A percentile compares a stretch with the other conserved stretches of the same genome.
Evolutionary conservation across 768 basidiomycete genomes (phyloP).

Genomic region (Rubroboletus pulcherrimus): DNA sequence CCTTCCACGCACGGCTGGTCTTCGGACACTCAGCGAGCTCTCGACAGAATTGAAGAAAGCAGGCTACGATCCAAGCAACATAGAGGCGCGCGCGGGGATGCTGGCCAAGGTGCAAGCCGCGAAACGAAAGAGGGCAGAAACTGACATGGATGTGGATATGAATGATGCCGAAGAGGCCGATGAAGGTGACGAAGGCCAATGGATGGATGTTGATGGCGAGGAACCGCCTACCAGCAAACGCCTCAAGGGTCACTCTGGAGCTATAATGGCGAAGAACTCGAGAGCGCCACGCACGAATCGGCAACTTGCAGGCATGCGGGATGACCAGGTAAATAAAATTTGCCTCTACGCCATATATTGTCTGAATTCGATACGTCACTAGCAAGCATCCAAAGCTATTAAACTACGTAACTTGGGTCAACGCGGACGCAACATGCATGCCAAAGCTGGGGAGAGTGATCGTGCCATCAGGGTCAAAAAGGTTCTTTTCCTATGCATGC

Average conservation of each 20-base stretch:
- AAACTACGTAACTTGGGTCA: conserved; percentile 85
- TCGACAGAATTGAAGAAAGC: conserved; percentile 78
- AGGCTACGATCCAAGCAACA: conserved; percentile 82
- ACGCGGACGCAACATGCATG: conserved; percentile 80
- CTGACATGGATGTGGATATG: conserved; percentile 57
- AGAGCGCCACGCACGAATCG: conserved; percentile 69
- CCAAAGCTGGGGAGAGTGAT: conserved; percentile 89
- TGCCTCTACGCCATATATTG: not conserved
- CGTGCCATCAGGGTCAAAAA: conserved; percentile 78
- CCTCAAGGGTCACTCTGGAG: conserved; percentile 59
- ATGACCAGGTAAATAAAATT: conserved; percentile 48
- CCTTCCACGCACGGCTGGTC: conserved; percentile 70
- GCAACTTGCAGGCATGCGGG: conserved; percentile 74
- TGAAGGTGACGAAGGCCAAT: conserved; percentile 43
- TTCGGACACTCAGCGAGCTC: conserved; percentile 68
- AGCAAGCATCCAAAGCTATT: conserved; percentile 80
- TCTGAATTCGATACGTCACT: not conserved
- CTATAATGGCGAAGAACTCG: conserved; percentile 44
- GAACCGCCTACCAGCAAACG: conserved; percentile 54
- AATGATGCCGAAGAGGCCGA: conserved; percentile 39
- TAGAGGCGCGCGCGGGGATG: conserved; percentile 84
- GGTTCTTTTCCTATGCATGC: conserved; percentile 45
- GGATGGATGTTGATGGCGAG: conserved; percentile 54
- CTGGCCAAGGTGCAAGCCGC: conserved; percentile 70
- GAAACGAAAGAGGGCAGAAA: conserved; percentile 58